A percentile compares a stretch with the other conserved stretches of the same genome.
Evolutionary conservation across 352 stramenopile species (phyloP).

Genomic region (Blastocystis sp.): DNA sequence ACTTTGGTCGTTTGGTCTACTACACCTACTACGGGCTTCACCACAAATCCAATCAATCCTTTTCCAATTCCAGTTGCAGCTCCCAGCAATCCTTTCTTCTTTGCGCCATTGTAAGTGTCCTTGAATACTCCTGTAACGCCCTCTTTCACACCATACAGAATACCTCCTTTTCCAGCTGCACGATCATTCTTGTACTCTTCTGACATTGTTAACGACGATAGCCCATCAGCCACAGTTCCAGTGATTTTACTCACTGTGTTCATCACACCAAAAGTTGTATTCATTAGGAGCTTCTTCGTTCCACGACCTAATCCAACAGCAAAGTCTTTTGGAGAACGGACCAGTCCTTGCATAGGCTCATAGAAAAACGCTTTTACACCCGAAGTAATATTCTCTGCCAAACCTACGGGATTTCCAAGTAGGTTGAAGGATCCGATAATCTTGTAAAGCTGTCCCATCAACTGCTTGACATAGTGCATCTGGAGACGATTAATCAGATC

Average conservation of each 20-base stretch:
- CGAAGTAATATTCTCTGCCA: slow-evolving; percentile 76
- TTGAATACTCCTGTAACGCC: slow-evolving; percentile 82
- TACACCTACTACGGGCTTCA: slow-evolving; percentile 79
- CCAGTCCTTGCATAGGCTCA: slow-evolving; percentile 77
- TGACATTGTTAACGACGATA: slow-evolving; percentile 80
- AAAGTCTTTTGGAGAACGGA: slow-evolving; percentile 79
- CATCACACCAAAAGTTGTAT: slow-evolving; percentile 82
- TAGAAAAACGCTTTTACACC: slow-evolving; percentile 84
- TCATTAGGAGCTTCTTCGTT: slow-evolving; percentile 78
- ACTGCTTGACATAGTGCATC: slow-evolving; percentile 28
- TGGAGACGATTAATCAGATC: background rate
- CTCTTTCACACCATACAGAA: slow-evolving; percentile 80
- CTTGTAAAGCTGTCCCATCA: slow-evolving; percentile 59
- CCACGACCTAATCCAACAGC: slow-evolving; percentile 77
- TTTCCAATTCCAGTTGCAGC: slow-evolving; percentile 70
- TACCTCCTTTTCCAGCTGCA: slow-evolving; percentile 78
- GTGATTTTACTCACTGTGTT: slow-evolving; percentile 85
- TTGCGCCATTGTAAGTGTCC: slow-evolving; percentile 76
- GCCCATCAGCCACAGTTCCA: slow-evolving; percentile 78
- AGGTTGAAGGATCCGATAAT: slow-evolving; percentile 71
- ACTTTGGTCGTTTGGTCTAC: slow-evolving; percentile 75
- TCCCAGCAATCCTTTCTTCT: slow-evolving; percentile 74
- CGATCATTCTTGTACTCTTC: slow-evolving; percentile 76
- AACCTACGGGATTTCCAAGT: slow-evolving; percentile 77
- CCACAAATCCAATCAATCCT: slow-evolving; percentile 76